A percentile compares a stretch with the other conserved stretches of the same genome.
Conservation (phyloP, 306 rosid species). For the Ammopiptanthus mongolicus region DNA sequence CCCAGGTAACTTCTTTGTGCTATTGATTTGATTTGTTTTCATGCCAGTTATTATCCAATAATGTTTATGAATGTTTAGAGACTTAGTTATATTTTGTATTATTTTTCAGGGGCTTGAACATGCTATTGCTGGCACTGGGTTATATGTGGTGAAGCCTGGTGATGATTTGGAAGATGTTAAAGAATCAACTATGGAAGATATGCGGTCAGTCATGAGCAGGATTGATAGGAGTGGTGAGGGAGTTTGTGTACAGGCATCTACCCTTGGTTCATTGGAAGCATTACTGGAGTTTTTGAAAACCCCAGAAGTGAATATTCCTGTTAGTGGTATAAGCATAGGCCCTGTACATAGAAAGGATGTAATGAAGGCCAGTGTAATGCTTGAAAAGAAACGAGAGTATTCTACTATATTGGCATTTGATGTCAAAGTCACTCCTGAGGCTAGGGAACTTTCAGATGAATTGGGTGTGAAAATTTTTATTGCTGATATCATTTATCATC, state of each 20-base stretch:
- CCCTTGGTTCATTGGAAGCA: constrained; percentile 95
- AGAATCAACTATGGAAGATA: constrained; percentile 77
- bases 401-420: constrained; percentile 93
- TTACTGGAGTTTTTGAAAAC: constrained; percentile 87
- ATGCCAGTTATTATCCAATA: background rate
- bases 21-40: constrained; percentile 6
- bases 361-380: constrained; percentile 98
- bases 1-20: constrained; percentile 59
- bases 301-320: constrained; percentile 88
- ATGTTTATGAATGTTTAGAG: background rate
- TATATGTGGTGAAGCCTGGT: constrained; percentile 74
- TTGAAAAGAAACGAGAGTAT: constrained; percentile 83
- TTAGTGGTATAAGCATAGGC: constrained; percentile 89
- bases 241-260: constrained; percentile 98
- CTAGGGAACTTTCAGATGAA: constrained; percentile 83
- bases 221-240: constrained; percentile 92
- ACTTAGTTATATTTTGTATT: constrained; percentile 12
- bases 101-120: constrained; percentile 83
- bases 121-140: constrained; percentile 91
- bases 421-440: constrained; percentile 94
- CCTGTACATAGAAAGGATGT: constrained; percentile 97
- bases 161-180: constrained; percentile 80
- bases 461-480: constrained; percentile 78
- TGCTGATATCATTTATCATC: constrained; percentile 95
- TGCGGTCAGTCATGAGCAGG: constrained; percentile 79